These are phyloP conservation scores for Solanum tacnaense DNA, from an alignment of 257 asterid species.

Conservation along the genomic window DNA sequence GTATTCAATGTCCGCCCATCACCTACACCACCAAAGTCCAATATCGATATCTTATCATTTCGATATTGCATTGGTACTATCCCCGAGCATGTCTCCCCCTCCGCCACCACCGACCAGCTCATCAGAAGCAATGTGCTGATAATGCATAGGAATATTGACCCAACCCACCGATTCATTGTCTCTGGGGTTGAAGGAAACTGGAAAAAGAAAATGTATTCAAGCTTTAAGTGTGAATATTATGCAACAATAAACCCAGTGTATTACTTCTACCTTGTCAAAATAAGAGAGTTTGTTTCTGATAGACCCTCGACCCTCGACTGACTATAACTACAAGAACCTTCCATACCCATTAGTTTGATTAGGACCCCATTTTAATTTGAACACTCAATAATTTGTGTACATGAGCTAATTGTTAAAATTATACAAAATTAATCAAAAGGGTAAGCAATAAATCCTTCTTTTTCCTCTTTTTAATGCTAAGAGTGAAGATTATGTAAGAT, in stretches of 20 bases:
- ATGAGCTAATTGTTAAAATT: background rate
- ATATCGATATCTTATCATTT: conserved; percentile 62
- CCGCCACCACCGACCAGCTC: conserved; percentile 15
- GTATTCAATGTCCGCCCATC: conserved; percentile 81
- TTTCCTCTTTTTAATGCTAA: background rate
- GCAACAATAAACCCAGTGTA: background rate
- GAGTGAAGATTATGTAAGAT: background rate
- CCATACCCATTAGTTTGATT: background rate
- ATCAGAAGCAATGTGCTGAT: conserved; percentile 5
- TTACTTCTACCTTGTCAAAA: background rate
- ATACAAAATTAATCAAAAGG: background rate
- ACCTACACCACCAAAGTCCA: conserved; percentile 82
- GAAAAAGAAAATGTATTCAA: background rate
- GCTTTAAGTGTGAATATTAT: background rate
- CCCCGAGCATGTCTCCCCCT: conserved; percentile 61
- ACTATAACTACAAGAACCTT: background rate
- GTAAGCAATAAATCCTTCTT: background rate
- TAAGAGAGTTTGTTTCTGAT: background rate
- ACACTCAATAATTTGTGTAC: background rate
- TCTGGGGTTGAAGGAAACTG: background rate
- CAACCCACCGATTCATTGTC: conserved; percentile 14
- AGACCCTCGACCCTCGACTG: background rate
- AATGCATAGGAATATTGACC: conserved; percentile 10
- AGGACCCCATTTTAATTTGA: background rate
- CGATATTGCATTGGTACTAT: conserved; percentile 78